A percentile compares a stretch with the other conserved stretches of the same genome.
phyloP scores from a whole-genome alignment of 352 stramenopile genomes.

The Globisporangium sylvaticum region DNA sequence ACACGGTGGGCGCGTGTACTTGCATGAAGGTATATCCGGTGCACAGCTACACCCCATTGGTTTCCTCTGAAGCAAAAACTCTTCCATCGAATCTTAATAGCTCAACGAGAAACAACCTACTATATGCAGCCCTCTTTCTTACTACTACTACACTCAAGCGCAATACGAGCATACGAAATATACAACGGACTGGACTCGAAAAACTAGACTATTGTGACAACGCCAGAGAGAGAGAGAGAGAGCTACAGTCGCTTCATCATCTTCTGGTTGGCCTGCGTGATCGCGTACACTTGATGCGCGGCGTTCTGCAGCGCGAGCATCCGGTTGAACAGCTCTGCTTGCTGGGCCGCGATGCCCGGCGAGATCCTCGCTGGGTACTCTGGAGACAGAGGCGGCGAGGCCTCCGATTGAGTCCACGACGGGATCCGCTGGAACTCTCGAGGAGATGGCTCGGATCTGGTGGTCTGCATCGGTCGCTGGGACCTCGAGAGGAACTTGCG shows the following conservation, averaged over 20 bases:
- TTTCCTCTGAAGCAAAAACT: too few relatives aligned
- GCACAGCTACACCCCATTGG: too few relatives aligned
- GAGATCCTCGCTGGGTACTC: neutral
- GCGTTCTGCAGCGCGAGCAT: conserved; percentile 2
- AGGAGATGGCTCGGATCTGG: neutral
- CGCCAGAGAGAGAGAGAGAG: too few relatives aligned
- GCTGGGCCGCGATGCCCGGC: neutral
- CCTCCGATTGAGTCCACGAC: neutral
- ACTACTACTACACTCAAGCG: too few relatives aligned
- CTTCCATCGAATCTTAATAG: too few relatives aligned
- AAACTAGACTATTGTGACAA: too few relatives aligned
- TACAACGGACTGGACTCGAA: too few relatives aligned
- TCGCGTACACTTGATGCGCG: neutral
- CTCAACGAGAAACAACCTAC: too few relatives aligned
- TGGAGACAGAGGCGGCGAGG: neutral
- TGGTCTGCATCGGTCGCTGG: neutral
- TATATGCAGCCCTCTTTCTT: too few relatives aligned
- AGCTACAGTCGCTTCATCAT: conserved; percentile 2
- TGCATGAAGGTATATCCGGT: too few relatives aligned
- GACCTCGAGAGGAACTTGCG: neutral
- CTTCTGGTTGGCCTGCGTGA: conserved; percentile 5
- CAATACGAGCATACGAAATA: too few relatives aligned
- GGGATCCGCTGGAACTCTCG: neutral
- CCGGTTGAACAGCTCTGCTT: neutral
- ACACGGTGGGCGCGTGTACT: too few relatives aligned